Percentiles rank a stretch among this genome's conserved stretches.
phyloP scores from a whole-genome alignment of 495 filamentous ascomycete species.

The Endocarpon pusillum region DNA sequence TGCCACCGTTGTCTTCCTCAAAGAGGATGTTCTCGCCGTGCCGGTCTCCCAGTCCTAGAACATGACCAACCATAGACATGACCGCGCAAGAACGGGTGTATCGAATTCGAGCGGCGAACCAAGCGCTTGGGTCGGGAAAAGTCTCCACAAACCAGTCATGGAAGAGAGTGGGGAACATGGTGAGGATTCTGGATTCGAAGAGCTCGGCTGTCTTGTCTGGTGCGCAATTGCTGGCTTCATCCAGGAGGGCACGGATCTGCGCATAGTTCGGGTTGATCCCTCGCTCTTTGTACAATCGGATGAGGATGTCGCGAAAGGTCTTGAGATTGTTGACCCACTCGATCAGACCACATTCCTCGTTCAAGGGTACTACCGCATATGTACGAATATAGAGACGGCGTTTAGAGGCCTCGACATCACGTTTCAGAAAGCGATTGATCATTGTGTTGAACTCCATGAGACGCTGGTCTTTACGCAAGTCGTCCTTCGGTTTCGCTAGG shows the following conservation, averaged over 20 bases:
- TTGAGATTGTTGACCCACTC: slow-evolving; percentile 98
- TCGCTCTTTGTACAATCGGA: slow-evolving; percentile 56
- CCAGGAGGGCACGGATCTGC: slow-evolving; percentile 39
- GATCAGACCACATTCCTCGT: slow-evolving; percentile 94
- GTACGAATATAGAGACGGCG: slow-evolving; percentile 84
- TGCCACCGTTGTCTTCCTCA: slow-evolving; percentile 83
- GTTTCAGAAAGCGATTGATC: slow-evolving; percentile 86
- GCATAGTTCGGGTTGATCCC: slow-evolving; percentile 42
- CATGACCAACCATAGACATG: slow-evolving; percentile 94
- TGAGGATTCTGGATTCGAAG: slow-evolving; percentile 5
- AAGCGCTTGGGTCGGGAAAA: slow-evolving; percentile 81
- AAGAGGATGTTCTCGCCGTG: slow-evolving; percentile 96
- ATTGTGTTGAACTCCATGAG: slow-evolving; percentile 98
- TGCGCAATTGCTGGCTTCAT: slow-evolving; percentile 23
- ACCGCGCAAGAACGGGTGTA: slow-evolving; percentile 91
- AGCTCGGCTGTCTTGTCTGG: slow-evolving; percentile 1
- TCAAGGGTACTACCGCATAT: slow-evolving; percentile 88
- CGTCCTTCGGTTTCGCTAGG: slow-evolving; percentile 94
- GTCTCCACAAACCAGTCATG: slow-evolving; percentile 90
- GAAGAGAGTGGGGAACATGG: slow-evolving; percentile 61
- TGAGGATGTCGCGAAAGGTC: slow-evolving; percentile 80
- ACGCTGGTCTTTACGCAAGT: slow-evolving; percentile 88
- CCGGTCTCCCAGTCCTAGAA: slow-evolving; percentile 88
- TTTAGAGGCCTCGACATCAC: slow-evolving; percentile 75
- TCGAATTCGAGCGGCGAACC: slow-evolving; percentile 78